Evolutionary conservation across 179 eudicot genomes (phyloP).

Genomic region (Nepenthes alata): DNA sequence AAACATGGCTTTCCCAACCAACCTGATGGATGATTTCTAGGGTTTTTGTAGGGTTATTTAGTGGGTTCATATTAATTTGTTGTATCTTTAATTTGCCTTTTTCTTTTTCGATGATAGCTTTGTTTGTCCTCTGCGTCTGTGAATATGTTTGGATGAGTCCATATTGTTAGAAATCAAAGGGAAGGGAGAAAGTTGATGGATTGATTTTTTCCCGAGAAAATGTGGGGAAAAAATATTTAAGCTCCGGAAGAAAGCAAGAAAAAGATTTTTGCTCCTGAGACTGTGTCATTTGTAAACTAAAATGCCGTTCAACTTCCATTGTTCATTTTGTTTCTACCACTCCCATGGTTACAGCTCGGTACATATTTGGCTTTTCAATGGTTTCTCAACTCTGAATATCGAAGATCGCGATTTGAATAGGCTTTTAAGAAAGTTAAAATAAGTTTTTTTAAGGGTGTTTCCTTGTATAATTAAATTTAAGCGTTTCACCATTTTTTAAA

Average conservation of each 20-base stretch:
- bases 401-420: too few species aligned
- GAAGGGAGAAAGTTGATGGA: slow-evolving; percentile 5
- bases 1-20: slow-evolving; percentile 43
- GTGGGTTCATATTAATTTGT: not conserved
- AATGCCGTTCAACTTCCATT: not conserved
- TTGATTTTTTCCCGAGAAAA: slow-evolving; percentile 8
- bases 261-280: not conserved
- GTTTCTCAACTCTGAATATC: too few species aligned
- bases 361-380: too few species aligned
- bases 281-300: slow-evolving; percentile 1
- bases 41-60: slow-evolving; percentile 1
- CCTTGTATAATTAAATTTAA: too few species aligned
- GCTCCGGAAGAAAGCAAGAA: not conserved
- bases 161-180: not conserved
- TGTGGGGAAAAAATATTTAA: not conserved
- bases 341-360: too few species aligned
- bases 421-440: too few species aligned
- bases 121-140: not conserved
- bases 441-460: too few species aligned
- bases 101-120: not conserved
- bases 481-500: too few species aligned
- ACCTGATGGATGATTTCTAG: slow-evolving; percentile 12
- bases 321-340: too few species aligned
- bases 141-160: not conserved
- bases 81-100: not conserved